phyloP scores from a whole-genome alignment of 495 filamentous ascomycete species.

The Rostrohypoxylon terebratum region DNA sequence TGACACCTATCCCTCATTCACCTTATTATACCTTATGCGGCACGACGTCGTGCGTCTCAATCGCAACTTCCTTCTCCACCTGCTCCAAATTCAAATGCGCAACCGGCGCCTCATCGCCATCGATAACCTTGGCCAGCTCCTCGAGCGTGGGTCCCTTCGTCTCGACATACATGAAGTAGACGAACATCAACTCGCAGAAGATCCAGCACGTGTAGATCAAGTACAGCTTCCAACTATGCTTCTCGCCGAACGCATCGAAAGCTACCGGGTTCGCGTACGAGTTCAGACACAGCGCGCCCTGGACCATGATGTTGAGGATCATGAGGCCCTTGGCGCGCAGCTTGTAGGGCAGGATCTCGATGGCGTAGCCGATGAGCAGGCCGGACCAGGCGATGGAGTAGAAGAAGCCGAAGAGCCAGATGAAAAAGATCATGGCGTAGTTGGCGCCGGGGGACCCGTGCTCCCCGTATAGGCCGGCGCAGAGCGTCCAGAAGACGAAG shows the following conservation, averaged over 20 bases:
- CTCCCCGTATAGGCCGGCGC: conserved; percentile 56
- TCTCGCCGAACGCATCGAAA: conserved; percentile 60
- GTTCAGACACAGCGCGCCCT: conserved; percentile 65
- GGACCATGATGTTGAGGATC: conserved; percentile 65
- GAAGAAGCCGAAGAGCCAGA: conserved; percentile 65
- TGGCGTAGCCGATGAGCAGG: conserved; percentile 72
- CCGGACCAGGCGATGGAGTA: conserved; percentile 73
- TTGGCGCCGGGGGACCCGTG: conserved; percentile 53
- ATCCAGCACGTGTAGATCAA: conserved; percentile 74
- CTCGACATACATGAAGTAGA: conserved; percentile 75
- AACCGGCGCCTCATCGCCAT: conserved; percentile 66
- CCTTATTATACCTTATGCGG: conserved; percentile 39
- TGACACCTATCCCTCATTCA: conserved; percentile 2
- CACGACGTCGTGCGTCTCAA: conserved; percentile 49
- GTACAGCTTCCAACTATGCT: conserved; percentile 68
- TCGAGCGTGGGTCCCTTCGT: conserved; percentile 73
- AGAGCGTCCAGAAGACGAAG: conserved; percentile 68
- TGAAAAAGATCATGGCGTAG: conserved; percentile 67
- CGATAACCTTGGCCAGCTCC: conserved; percentile 72
- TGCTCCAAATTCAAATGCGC: conserved; percentile 56
- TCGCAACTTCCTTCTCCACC: conserved; percentile 52
- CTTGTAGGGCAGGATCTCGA: conserved; percentile 78
- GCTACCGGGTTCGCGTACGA: conserved; percentile 71
- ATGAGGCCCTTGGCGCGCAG: conserved; percentile 71
- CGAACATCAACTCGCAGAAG: conserved; percentile 66